Base-by-base conservation (phyloP, 352 stramenopile species). In the Globisporangium nunn region DNA sequence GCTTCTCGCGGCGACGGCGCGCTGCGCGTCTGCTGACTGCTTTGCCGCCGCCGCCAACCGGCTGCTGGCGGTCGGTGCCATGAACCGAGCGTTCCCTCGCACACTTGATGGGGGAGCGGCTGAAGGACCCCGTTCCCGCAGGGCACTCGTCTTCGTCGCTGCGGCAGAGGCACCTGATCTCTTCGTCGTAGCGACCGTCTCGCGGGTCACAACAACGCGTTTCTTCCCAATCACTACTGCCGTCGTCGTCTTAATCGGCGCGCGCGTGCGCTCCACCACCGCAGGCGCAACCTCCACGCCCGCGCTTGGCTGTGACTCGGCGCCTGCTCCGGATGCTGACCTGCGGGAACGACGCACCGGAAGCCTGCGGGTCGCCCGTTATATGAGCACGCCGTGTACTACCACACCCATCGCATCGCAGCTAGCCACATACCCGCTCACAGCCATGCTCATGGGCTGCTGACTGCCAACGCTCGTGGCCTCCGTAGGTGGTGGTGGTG, bases 51-150 rank as follows among this genome's bases (percentile, higher is more conserved):
- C 41, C 28, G 56, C 56, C 40, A 62, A 57, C 11, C 40, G 56
- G 28, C 56, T 62, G 40, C 56, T 62, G 23, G 56, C 56, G 10
- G 56, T 62, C 6, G 56, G 43, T 10, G 41, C 56, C 56, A 62
- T 62, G 41, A 62, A 62, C 10, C 49, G 56, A 43, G 56, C 49
- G 31, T 48, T 50, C 28, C 30, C 46, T 30, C 46, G 46, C 46
- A 28, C 4, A 8, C 30, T 52, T 28, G 29, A 18, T 29, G 30
- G 15, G 14, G 47, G 4, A 37, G 47, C 29, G 23, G 23, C 23
- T 23, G 23, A 23, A 2, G 47, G 28, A 29, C 29, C 47, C n/a
- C 11, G 23, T 11, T 11, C 12, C 28, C 28, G 28, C 30, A 40
- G 45, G 8, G 5, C 29, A 5, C 17, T 17, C 8, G 30, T 18